phyloP scores from a whole-genome alignment of 2,329 filamentous ascomycete species.

The Pseudonectria buxi region DNA sequence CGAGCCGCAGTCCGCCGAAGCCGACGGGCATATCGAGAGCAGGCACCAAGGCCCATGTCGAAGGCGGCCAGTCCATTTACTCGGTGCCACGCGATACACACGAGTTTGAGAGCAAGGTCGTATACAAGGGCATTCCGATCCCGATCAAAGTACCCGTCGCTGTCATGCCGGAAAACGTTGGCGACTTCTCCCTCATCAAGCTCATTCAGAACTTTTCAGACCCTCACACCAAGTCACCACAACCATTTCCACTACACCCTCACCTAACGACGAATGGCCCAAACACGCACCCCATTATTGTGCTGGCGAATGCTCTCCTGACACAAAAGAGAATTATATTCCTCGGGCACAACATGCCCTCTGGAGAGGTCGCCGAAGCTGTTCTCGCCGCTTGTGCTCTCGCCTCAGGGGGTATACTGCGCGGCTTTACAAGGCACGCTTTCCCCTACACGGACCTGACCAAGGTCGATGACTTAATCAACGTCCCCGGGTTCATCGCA shows the following conservation, averaged over 20 bases:
- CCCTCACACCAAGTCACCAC: slow-evolving; percentile 72
- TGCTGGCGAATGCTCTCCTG: slow-evolving; percentile 86
- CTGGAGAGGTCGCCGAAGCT: slow-evolving; percentile 94
- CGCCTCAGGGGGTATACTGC: slow-evolving; percentile 82
- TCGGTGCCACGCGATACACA: slow-evolving; percentile 87
- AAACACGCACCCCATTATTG: slow-evolving; percentile 87
- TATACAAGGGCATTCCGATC: slow-evolving; percentile 94
- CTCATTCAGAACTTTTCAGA: slow-evolving; percentile 91
- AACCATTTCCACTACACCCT: slow-evolving; percentile 78
- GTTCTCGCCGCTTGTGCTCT: slow-evolving; percentile 94
- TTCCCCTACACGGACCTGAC: slow-evolving; percentile 98
- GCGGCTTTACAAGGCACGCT: slow-evolving; percentile 90
- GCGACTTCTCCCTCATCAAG: slow-evolving; percentile 95
- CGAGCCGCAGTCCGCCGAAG: slow-evolving; percentile 41
- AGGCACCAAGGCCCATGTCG: slow-evolving; percentile 56
- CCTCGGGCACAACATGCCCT: slow-evolving; percentile 88
- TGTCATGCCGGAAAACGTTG: slow-evolving; percentile 89
- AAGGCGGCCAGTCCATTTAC: slow-evolving; percentile 57
- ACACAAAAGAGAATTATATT: slow-evolving; percentile 97
- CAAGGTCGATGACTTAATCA: slow-evolving; percentile 92
- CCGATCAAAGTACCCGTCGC: slow-evolving; percentile 95
- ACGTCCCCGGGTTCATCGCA: slow-evolving; percentile 94
- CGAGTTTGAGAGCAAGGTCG: slow-evolving; percentile 91
- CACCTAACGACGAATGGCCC: slow-evolving; percentile 90
- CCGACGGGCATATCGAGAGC: slow-evolving; percentile 48